Percentiles rank a stretch among this genome's conserved stretches.
These are phyloP conservation scores for Yamadazyma diospyri DNA, from an alignment of 1,139 yeast genomes.

Conservation along the genomic window DNA sequence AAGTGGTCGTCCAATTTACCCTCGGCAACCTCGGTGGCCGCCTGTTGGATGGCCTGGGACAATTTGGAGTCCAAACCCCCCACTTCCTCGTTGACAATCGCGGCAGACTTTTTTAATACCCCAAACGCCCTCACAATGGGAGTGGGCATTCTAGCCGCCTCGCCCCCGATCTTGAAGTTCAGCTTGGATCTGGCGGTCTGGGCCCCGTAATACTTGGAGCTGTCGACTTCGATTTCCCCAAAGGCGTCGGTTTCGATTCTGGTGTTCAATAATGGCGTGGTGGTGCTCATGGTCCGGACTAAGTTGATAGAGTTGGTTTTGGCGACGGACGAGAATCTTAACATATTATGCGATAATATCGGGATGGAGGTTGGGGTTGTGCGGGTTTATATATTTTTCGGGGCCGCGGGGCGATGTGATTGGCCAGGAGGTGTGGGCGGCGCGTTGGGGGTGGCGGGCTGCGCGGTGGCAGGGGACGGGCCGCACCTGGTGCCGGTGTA, in stretches of 20 bases:
- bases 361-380: no score
- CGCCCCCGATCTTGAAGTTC: slow-evolving; percentile 95
- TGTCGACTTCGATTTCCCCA: slow-evolving; percentile 90
- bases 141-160: slow-evolving; percentile 84
- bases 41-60: slow-evolving; percentile 81
- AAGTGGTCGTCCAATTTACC: slow-evolving; percentile 92
- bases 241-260: slow-evolving; percentile 94
- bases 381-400: no score
- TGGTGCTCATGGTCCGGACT: slow-evolving; percentile 11
- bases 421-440: no score
- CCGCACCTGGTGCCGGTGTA: no score
- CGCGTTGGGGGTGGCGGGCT: no score
- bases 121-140: slow-evolving; percentile 93
- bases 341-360: no score
- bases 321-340: slow-evolving; percentile 24
- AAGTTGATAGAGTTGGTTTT: slow-evolving; percentile 7
- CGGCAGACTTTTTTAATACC: slow-evolving; percentile 89
- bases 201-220: slow-evolving; percentile 92
- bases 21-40: slow-evolving; percentile 91
- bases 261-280: slow-evolving; percentile 25
- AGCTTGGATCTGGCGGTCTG: slow-evolving; percentile 93
- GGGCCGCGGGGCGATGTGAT: no score
- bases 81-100: slow-evolving; percentile 78
- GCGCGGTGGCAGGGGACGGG: no score
- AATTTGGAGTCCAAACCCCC: slow-evolving; percentile 81